A percentile compares a stretch with the other conserved stretches of the same genome.
Conservation (phyloP, 2,329 filamentous ascomycete species). For the Dissoconium aciculare region DNA sequence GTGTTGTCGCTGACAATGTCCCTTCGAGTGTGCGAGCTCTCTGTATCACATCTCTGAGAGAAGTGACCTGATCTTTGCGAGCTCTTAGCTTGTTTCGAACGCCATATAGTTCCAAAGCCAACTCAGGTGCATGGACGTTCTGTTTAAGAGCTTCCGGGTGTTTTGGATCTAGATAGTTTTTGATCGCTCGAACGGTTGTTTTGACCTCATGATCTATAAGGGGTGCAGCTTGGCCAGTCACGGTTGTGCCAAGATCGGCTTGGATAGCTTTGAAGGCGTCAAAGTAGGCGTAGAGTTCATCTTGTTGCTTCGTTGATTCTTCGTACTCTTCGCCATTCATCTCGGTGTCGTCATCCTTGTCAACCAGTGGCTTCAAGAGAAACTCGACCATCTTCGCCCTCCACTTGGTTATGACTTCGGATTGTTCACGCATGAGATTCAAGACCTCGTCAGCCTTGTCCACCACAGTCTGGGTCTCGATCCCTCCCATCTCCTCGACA, state of each 20-base stretch:
- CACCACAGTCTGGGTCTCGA: conserved; percentile 55
- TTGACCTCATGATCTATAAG: conserved; percentile 61
- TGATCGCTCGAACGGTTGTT: conserved; percentile 18
- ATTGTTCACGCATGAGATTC: conserved; percentile 55
- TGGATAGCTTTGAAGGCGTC: conserved; percentile 60
- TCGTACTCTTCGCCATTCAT: conserved; percentile 80
- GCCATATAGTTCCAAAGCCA: conserved; percentile 37
- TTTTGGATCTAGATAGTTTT: conserved; percentile 32
- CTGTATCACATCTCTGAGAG: conserved; percentile 54
- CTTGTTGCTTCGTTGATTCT: conserved; percentile 72
- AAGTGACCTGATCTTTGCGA: conserved; percentile 41
- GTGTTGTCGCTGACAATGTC: conserved; percentile 44
- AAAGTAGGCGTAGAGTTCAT: conserved; percentile 77
- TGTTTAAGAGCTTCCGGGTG: conserved; percentile 41
- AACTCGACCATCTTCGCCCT: conserved; percentile 57
- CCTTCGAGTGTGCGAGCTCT: conserved; percentile 51
- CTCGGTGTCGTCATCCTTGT: conserved; percentile 54
- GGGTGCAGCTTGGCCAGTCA: conserved; percentile 63
- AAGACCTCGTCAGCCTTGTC: conserved; percentile 53
- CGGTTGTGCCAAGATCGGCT: conserved; percentile 60
- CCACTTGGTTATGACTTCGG: conserved; percentile 57
- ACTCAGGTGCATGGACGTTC: conserved; percentile 57
- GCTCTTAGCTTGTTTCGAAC: conserved; percentile 32
- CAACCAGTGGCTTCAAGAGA: conserved; percentile 60
- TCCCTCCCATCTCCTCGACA: conserved; percentile 43